Base-by-base conservation (phyloP, 257 asterid genomes). In the Salvia splendens region DNA sequence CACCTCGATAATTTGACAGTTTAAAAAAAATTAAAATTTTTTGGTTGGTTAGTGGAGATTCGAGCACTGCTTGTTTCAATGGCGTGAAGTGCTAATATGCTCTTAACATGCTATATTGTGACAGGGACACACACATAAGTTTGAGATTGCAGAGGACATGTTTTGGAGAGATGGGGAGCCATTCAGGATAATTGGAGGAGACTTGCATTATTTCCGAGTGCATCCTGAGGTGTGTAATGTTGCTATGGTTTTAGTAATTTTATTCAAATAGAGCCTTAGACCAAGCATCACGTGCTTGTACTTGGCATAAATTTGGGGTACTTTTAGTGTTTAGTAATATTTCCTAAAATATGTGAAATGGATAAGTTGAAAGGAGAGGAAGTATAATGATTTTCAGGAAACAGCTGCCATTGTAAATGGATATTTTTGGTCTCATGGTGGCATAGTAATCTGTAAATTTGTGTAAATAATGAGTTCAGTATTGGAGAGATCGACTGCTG, bases 401-500 rank as follows among this genome's bases (percentile, higher is more conserved):
- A 47, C 12, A 41, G 6, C 2, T 49, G 65, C 15, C 24, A 6
- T 8, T 46, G 41, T 56, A 45, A 49, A 38, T 4, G 15, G 65
- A 8, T 56, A 48, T 51, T 61, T 61, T 32, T 1, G 20, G 8
- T 55, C 58, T 58, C n/a, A 58, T 68, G 50, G 66, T 47, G 15
- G 17, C 35, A 45, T 42, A 48, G 54, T 79, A 55, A 46, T 50
- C 66, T 64, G 46, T 3, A 40, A 6, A 30, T 56, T 72, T 73
- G 68, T 64, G 59, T 71, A 30, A 57, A 75, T 68, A 14, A 57
- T 61, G 75, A 41, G 56, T 69, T 20, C 70, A 93, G 99, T 86
- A 86, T 71, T 93, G 99, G 99, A 95, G 89, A 80, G 99, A 93
- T 83, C 86, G 99, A 67, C 84, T 90, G 69, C 68, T 84, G 85